phyloP scores from a whole-genome alignment of 179 eudicot species.

The Gypsophila paniculata region DNA sequence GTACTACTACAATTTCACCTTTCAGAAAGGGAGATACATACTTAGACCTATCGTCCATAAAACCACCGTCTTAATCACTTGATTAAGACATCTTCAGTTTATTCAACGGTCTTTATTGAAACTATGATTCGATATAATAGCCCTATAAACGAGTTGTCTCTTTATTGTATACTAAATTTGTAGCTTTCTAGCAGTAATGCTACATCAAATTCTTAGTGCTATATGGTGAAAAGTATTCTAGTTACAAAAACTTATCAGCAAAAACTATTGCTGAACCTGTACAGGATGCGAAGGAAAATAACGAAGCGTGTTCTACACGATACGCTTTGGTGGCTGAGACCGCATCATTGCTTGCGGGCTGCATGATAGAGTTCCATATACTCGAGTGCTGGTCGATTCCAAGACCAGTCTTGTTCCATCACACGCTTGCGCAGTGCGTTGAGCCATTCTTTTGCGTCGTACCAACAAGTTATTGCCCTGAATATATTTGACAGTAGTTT shows the following conservation, averaged over 20 bases:
- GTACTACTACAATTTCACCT: not conserved
- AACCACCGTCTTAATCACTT: no score
- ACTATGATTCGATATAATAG: not conserved
- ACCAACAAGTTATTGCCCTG: slow-evolving; percentile 94
- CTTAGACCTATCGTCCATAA: no score
- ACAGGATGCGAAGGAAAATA: slow-evolving; percentile 24
- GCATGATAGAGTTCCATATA: slow-evolving; percentile 93
- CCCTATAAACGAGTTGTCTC: not conserved
- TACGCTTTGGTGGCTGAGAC: slow-evolving; percentile 4
- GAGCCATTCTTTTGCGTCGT: slow-evolving; percentile 71
- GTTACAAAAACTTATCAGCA: slow-evolving; percentile 27
- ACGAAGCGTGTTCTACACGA: slow-evolving; percentile 2
- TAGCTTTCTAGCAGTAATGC: slow-evolving; percentile 16
- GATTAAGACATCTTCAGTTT: no score
- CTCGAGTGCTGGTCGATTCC: slow-evolving; percentile 98
- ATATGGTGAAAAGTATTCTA: slow-evolving; percentile 11
- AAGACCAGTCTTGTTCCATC: slow-evolving; percentile 99
- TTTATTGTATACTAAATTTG: slow-evolving; percentile 17
- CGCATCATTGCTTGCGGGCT: slow-evolving; percentile 55
- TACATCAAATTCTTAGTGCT: slow-evolving; percentile 16
- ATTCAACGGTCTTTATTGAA: slow-evolving; percentile 18
- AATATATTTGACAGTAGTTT: not conserved
- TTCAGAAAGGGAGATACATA: no score
- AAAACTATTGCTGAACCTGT: slow-evolving; percentile 34
- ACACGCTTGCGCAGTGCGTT: slow-evolving; percentile 71